Base-by-base conservation (phyloP, 2,329 filamentous ascomycete species). In the Aspergillus pseudoglaucus region DNA sequence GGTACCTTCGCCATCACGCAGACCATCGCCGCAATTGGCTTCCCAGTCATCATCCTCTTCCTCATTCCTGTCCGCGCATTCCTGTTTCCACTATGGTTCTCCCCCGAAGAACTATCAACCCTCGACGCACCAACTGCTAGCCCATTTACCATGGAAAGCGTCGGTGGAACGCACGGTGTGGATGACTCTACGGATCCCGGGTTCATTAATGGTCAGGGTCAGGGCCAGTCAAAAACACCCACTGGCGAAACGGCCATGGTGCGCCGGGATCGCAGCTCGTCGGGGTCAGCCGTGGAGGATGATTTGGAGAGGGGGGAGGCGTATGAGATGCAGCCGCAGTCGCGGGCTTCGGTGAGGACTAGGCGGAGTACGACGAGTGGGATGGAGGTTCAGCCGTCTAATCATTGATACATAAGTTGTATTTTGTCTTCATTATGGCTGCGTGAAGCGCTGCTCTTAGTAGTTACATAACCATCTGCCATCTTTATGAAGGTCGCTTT, bases 1-100 rank as follows among this genome's bases (percentile, higher is more conserved):
- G 86, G 83, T 18, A 91, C 87, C 0, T 90, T 91, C 64, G 87
- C 87, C 50, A 87, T 90, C 59, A 90, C 87, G 0, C 84, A 91
- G 69, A 90, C 87, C 0, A 84, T 90, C 44, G 87, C 87, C 2
- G 87, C 87, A 2, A 87, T 91, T 9, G 87, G 87, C 0, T 91
- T 90, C 56, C 87, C 87, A 7, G 76, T 89, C 32, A 79, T 88
- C 53, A 88, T 90, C 59, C 68, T 89, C 42, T 66, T 81, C 14
- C 72, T 89, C 4, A 83, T 89, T 20, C 86, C 86, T 0, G 67
- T 83, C 2, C 77, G 86, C 7, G 79, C 83, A 1, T 71, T 81
- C 50, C 51, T 88, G 5, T 71, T 90, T 55, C 85, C 85, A 1
- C 69, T 70, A 30, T 75, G 79, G 62, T 84, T 89, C 55, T 74